These are phyloP conservation scores for Serendipita indica DNA, from an alignment of 768 basidiomycete genomes.

Conservation along the genomic window DNA sequence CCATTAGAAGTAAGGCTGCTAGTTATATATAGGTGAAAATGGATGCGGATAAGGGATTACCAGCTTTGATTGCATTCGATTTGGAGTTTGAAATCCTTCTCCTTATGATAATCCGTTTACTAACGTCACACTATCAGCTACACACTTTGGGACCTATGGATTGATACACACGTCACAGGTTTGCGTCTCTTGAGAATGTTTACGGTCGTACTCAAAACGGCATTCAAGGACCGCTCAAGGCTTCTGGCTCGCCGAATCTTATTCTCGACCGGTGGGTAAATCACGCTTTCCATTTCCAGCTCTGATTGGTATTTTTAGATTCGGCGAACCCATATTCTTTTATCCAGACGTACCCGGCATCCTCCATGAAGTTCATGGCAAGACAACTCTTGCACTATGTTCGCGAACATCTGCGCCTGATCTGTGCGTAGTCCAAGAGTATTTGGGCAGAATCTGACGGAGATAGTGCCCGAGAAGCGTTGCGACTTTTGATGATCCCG, in stretches of 20 bases:
- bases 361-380: conserved; percentile 39
- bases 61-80: conserved; percentile 64
- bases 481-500: conserved; percentile 45
- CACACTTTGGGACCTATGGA: conserved; percentile 79
- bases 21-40: no score
- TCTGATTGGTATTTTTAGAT: conserved; percentile 23
- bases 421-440: conserved; percentile 34
- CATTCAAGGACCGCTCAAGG: no score
- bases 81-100: conserved; percentile 42
- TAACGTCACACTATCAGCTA: conserved; percentile 34
- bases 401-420: conserved; percentile 56
- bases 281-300: background rate
- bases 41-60: conserved; percentile 23
- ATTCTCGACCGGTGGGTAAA: no score
- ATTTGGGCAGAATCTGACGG: conserved; percentile 10
- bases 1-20: no score
- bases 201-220: no score
- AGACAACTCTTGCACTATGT: conserved; percentile 49
- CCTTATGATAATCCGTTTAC: background rate
- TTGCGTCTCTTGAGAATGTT: background rate
- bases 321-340: conserved; percentile 46
- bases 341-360: conserved; percentile 67
- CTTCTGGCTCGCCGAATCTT: no score
- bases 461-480: conserved; percentile 55
- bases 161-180: conserved; percentile 60